A percentile compares a stretch with the other conserved stretches of the same genome.
These are phyloP conservation scores for Metschnikowia arizonensis DNA, from an alignment of 805 yeast genomes.

Conservation along the genomic window DNA sequence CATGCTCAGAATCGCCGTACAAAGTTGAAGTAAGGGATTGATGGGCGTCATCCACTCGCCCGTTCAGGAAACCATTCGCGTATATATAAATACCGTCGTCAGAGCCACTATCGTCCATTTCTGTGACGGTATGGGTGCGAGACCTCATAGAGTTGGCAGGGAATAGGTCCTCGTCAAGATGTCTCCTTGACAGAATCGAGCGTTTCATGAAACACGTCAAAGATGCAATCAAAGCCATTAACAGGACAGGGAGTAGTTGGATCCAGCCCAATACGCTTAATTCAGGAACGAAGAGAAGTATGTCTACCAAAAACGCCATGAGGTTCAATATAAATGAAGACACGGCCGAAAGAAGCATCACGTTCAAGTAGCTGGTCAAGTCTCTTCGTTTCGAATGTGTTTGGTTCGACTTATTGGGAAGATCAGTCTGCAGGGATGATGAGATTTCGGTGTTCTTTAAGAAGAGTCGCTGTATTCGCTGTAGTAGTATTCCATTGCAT, in stretches of 20 bases:
- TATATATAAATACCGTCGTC: conserved; percentile 44
- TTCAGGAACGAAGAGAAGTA: conserved; percentile 70
- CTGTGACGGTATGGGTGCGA: conserved; percentile 2
- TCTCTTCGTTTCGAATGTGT: conserved; percentile 3
- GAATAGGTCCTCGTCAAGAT: conserved; percentile 27
- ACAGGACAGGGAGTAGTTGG: conserved; percentile 61
- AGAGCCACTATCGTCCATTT: conserved; percentile 30
- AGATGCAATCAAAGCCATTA: conserved; percentile 60
- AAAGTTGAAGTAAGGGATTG: neutral
- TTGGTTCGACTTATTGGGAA: neutral
- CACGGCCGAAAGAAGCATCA: conserved; percentile 54
- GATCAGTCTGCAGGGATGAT: neutral
- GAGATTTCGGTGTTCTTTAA: neutral
- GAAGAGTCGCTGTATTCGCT: neutral
- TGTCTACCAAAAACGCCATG: conserved; percentile 76
- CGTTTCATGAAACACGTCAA: conserved; percentile 70
- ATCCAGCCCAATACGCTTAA: conserved; percentile 86
- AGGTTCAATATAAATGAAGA: conserved; percentile 67
- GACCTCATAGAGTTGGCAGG: conserved; percentile 10
- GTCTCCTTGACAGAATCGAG: conserved; percentile 50
- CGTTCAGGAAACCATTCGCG: conserved; percentile 39
- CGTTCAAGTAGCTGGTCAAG: conserved; percentile 37
- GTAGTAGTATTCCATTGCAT: neutral
- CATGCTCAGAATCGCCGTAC: neutral
- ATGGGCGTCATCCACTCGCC: conserved; percentile 6